Evolutionary conservation across 2,329 filamentous ascomycete genomes (phyloP), one percentile per base, ranked within the genome.

Genomic region (Pseudogymnoascus sp.): DNA sequence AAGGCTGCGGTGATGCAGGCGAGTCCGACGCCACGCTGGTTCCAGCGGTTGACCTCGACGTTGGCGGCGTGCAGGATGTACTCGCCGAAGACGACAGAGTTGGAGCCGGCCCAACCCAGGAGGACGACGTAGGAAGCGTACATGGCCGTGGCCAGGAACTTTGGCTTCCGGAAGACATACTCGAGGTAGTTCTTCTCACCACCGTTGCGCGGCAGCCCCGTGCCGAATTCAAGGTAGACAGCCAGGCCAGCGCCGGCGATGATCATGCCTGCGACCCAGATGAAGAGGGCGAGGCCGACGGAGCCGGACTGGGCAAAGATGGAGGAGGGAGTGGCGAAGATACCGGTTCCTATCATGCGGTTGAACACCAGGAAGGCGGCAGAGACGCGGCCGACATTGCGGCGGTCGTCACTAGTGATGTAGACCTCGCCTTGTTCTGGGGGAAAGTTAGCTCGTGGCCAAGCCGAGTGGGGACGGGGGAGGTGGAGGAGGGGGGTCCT

Each of bases 141-240:
- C 63, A 88, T 76, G 13, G 80, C 81, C 6, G 85, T 88, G 54
- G 79, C 80, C 7, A 89, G 79, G 71, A 87, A 87, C 68, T 78
- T 80, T 1, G 86, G 86, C 68, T 78, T 81, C 37, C 82, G 79
- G 76, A 81, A 88, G 62, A 87, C 82, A 72, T 79, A 86, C 71
- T 88, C 85, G 68, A 88, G 83, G 70, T 88, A 88, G 74, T 86
- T 86, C 77, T 87, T 87, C 74, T 87, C 84, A 16, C 85, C 85
- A 43, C 85, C 85, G 71, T 87, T 87, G 61, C 81, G 79, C 48
- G 86, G 86, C 51, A 89, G 81, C 0, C 82, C 85, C 0, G 85
- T 88, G 23, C 86, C 86, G 65, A 85, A 87, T 72, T 89, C 86
- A 64, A 89, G 77, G 67, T 87, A 87, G 19, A 88, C 84, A n/a